Evolutionary conservation across 1,139 yeast species (phyloP).

Genomic region (Suhomyces ambrosiae): DNA sequence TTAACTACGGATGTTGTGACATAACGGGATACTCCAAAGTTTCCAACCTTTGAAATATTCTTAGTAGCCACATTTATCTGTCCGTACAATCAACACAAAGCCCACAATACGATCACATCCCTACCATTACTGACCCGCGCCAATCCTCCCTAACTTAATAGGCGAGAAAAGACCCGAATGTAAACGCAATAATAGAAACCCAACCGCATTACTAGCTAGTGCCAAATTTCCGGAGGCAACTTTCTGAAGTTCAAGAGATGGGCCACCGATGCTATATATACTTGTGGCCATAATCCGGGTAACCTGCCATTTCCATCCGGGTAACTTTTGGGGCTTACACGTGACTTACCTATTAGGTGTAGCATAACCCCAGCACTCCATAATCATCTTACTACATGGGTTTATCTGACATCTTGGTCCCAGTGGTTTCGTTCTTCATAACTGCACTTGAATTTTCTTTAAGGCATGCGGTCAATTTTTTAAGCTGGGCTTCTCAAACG

Average conservation of each 20-base stretch:
- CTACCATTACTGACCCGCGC: constrained; percentile 20
- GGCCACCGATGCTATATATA: constrained; percentile 9
- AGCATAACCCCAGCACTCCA: no score
- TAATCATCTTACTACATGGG: no score
- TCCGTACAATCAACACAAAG: constrained; percentile 46
- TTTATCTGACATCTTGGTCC: constrained; percentile 13
- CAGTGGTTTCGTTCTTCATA: constrained; percentile 13
- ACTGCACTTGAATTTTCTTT: constrained; percentile 18
- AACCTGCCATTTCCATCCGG: constrained; percentile 6
- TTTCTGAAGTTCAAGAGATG: constrained; percentile 31
- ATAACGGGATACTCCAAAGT: constrained; percentile 60
- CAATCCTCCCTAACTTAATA: constrained; percentile 52
- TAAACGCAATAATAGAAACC: constrained; percentile 6
- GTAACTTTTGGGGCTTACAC: constrained; percentile 1
- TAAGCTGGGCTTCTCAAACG: constrained; percentile 20
- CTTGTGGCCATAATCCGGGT: constrained; percentile 15
- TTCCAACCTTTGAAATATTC: constrained; percentile 44
- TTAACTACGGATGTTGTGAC: constrained; percentile 41
- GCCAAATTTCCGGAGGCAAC: constrained; percentile 48
- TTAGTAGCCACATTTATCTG: constrained; percentile 52
- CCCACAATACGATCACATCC: constrained; percentile 28
- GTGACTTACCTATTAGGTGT: no score
- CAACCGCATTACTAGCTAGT: constrained; percentile 14
- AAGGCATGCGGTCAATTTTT: constrained; percentile 19
- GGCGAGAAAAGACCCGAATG: constrained; percentile 35